Evolutionary conservation across 2,329 filamentous ascomycete genomes (phyloP).

Genomic region (Pestalotiopsis sp.): DNA sequence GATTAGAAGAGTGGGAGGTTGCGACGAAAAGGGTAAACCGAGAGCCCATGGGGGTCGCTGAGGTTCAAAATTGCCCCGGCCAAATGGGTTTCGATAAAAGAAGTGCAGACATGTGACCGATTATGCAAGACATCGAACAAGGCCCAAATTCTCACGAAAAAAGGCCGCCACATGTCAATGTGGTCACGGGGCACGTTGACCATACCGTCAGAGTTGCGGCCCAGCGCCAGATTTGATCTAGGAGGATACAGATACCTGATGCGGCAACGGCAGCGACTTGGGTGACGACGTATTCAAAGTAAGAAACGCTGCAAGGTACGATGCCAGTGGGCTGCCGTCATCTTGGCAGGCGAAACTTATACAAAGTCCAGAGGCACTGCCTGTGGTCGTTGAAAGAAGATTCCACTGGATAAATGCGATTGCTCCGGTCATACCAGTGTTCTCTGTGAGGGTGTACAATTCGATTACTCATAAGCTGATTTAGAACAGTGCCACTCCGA

Average conservation of each 20-base stretch:
- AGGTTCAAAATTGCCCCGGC: neutral
- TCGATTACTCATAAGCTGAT: neutral
- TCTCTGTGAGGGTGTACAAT: neutral
- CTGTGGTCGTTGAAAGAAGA: neutral
- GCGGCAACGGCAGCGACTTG: neutral
- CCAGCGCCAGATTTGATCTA: neutral
- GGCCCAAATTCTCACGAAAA: neutral
- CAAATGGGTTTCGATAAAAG: neutral
- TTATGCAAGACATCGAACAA: neutral
- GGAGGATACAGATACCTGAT: neutral
- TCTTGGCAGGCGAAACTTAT: neutral
- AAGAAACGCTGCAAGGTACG: neutral
- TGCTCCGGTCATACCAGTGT: neutral
- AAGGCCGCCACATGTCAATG: neutral
- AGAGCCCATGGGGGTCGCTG: neutral
- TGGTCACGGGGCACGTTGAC: neutral
- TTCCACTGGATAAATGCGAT: neutral
- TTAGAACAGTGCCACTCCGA: neutral
- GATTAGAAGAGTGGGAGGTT: neutral
- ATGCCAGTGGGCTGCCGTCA: neutral
- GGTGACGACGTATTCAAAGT: neutral
- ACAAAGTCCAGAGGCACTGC: neutral
- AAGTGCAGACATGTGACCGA: neutral
- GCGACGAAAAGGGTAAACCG: conserved; percentile 4
- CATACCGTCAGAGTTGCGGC: neutral